phyloP scores from a whole-genome alignment of 192 early-diverging fungal genomes.

The Entrophospora sp. region DNA sequence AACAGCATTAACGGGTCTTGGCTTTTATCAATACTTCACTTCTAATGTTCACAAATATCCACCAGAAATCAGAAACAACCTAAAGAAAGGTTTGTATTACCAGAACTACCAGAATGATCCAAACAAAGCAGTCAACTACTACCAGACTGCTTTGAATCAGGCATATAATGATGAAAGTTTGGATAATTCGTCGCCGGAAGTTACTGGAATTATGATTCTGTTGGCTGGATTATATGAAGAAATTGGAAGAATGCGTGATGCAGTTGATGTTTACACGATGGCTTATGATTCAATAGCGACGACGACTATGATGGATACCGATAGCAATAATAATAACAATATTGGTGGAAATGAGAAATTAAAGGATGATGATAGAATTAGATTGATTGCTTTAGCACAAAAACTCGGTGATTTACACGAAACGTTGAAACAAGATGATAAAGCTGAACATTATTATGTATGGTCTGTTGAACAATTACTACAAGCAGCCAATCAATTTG shows the following conservation, averaged over 20 bases:
- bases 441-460: slow-evolving; percentile 47
- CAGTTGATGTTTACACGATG: slow-evolving; percentile 36
- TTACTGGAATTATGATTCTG: slow-evolving; percentile 55
- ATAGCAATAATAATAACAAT: too few species aligned
- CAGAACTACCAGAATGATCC: slow-evolving; percentile 41
- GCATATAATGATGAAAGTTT: slow-evolving; percentile 34
- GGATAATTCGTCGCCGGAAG: slow-evolving; percentile 34
- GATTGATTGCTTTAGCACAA: slow-evolving; percentile 40
- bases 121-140: slow-evolving; percentile 34
- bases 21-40: slow-evolving; percentile 42
- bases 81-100: slow-evolving; percentile 47
- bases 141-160: slow-evolving; percentile 34
- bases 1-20: slow-evolving; percentile 27
- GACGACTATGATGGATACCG: too few species aligned
- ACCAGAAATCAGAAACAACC: slow-evolving; percentile 34
- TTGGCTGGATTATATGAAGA: slow-evolving; percentile 38
- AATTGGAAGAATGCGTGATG: slow-evolving; percentile 33
- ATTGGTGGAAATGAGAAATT: too few species aligned
- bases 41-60: slow-evolving; percentile 48
- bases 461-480: slow-evolving; percentile 49
- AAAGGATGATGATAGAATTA: slow-evolving; percentile 31
- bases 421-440: slow-evolving; percentile 31
- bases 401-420: slow-evolving; percentile 45
- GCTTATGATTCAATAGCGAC: slow-evolving; percentile 32
- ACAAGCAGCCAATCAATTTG: slow-evolving; percentile 11